phyloP scores from a whole-genome alignment of 345 rosid species.

The Cardamine occulta region DNA sequence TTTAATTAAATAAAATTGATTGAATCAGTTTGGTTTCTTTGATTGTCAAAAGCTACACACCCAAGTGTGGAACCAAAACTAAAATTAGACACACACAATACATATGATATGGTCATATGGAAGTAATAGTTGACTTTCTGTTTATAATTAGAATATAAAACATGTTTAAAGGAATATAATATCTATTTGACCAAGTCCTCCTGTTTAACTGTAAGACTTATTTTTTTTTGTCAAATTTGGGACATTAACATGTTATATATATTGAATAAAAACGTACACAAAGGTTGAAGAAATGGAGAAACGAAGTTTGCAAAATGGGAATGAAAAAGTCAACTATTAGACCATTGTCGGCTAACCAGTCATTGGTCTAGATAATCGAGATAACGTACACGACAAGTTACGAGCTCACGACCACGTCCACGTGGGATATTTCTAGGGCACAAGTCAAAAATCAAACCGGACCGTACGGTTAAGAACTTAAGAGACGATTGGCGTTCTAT shows the following conservation, averaged over 20 bases:
- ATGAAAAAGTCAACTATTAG: slow-evolving; percentile 58
- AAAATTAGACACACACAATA: slow-evolving; percentile 16
- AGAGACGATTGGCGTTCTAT: not conserved
- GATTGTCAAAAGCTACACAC: slow-evolving; percentile 58
- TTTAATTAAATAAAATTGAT: no score
- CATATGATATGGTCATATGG: no score
- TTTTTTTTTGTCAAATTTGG: not conserved
- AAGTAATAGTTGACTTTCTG: slow-evolving; percentile 15
- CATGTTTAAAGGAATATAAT: not conserved
- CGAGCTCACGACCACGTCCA: slow-evolving; percentile 18
- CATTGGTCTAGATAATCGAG: slow-evolving; percentile 55
- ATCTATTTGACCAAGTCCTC: slow-evolving; percentile 1
- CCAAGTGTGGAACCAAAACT: slow-evolving; percentile 64
- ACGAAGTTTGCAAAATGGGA: slow-evolving; percentile 16
- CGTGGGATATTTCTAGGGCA: slow-evolving; percentile 11
- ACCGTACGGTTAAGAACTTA: slow-evolving; percentile 8
- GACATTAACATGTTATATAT: slow-evolving; percentile 37
- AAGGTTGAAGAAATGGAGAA: slow-evolving; percentile 26
- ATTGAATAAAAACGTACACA: slow-evolving; percentile 12
- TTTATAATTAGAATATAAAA: not conserved
- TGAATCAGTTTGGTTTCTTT: slow-evolving; percentile 10
- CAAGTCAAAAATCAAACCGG: slow-evolving; percentile 48
- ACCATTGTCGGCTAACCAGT: slow-evolving; percentile 50
- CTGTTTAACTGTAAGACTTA: slow-evolving; percentile 1
- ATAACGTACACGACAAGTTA: slow-evolving; percentile 44